A percentile compares a stretch with the other conserved stretches of the same genome.
Conservation (phyloP, 306 rosid genomes). For the Elaeagnus macrophylla region DNA sequence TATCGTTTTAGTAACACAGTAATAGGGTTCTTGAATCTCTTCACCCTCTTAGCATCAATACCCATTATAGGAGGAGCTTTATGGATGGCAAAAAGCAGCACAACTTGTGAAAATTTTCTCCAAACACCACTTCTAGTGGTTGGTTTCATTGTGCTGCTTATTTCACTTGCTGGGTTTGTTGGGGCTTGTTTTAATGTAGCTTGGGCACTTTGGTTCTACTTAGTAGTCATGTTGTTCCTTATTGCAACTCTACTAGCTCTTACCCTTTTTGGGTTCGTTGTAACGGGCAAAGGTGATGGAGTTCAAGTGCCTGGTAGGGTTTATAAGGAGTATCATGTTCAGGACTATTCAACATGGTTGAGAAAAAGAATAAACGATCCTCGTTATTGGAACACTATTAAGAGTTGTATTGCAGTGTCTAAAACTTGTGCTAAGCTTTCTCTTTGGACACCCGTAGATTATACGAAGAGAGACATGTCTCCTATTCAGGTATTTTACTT, state of each 20-base stretch:
- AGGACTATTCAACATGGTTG: slow-evolving; percentile 73
- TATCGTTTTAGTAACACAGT: slow-evolving; percentile 87
- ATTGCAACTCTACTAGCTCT: slow-evolving; percentile 54
- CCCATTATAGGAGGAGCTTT: slow-evolving; percentile 88
- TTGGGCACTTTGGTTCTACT: slow-evolving; percentile 83
- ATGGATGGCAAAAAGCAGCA: slow-evolving; percentile 88
- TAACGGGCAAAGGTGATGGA: slow-evolving; percentile 63
- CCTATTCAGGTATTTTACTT: slow-evolving; percentile 65
- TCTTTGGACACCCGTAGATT: slow-evolving; percentile 66
- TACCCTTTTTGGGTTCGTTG: slow-evolving; percentile 76
- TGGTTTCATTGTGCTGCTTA: slow-evolving; percentile 66
- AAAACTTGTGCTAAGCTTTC: slow-evolving; percentile 55
- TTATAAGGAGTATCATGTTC: slow-evolving; percentile 52
- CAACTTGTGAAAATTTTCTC: slow-evolving; percentile 65
- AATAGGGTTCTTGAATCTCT: slow-evolving; percentile 76
- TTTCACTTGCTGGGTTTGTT: slow-evolving; percentile 81
- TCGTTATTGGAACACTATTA: slow-evolving; percentile 56
- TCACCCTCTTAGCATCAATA: slow-evolving; percentile 79
- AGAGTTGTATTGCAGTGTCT: slow-evolving; percentile 69
- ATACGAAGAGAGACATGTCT: slow-evolving; percentile 58
- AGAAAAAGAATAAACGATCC: slow-evolving; percentile 55
- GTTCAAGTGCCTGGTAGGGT: slow-evolving; percentile 61
- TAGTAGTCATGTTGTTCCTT: slow-evolving; percentile 67
- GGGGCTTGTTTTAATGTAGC: slow-evolving; percentile 94
- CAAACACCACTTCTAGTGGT: slow-evolving; percentile 76